Base-by-base conservation (phyloP, 2,329 filamentous ascomycete genomes). In the Chaetothyriales sp. region DNA sequence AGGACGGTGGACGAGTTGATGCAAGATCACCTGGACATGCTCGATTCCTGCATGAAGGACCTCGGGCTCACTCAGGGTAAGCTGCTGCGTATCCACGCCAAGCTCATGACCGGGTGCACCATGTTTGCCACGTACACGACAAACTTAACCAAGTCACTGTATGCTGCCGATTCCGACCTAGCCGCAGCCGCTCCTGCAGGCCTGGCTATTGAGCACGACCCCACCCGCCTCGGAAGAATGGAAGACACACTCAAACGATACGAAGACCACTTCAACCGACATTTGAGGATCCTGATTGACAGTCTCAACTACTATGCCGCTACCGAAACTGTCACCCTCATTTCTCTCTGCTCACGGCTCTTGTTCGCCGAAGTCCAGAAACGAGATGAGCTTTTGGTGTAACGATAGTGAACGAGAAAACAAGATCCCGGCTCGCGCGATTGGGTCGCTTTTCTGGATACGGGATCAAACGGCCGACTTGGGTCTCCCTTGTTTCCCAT, bases 41-140 rank as follows among this genome's bases (percentile, higher is more conserved):
- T 98, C 47, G 92, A 95, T 62, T 97, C 92, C 3, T 98, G 92
- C 66, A 74, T 98, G 62, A 98, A 97, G 70, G 92, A 97, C 70
- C 97, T 92, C 73, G 97, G 97, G 89, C 76, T 98, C 58, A 98
- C 92, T 18, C 95, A 98, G 67, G 88, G 87, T 65, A 95, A 95
- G 71, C 76, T 98, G 5, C 72, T 98, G 5, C 84, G 88, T 69
- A 94, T 98, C 64, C 90, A 97, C 71, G 92, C 89, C 53, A 97
- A 97, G 67, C 80, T 98, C 47, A 92, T 95, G 81, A 86, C 89
- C 60, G 95, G 90, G 43, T 97, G 92, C 73, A 89, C 85, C 55
- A 83, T 94, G 73, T 98, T 95, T 67, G 88, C 89, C 48, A 82
- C 84, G 52, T 95, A 94, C 71, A 94, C 89, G 28, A 83, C 85